Percentiles rank a stretch among this genome's conserved stretches.
Conservation (phyloP, 257 asterid genomes). For the Coffea eugenioides region DNA sequence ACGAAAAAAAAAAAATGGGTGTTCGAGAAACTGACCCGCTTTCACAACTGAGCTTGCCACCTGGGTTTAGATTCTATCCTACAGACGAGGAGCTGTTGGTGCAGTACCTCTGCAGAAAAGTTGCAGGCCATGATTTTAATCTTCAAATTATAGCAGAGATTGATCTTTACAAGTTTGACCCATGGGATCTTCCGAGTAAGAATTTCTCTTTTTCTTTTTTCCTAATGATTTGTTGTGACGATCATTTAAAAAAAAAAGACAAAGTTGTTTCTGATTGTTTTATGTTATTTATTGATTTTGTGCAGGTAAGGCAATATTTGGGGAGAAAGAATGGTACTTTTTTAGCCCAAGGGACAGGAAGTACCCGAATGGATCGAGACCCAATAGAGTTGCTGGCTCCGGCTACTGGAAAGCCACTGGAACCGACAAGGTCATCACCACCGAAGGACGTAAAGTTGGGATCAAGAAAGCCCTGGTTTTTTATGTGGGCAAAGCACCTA, state of each 20-base stretch:
- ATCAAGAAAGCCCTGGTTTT: constrained; percentile 86
- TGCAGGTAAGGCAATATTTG: constrained; percentile 70
- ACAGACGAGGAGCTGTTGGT: constrained; percentile 88
- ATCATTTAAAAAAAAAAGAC: no score
- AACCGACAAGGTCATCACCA: constrained; percentile 59
- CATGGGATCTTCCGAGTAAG: constrained; percentile 85
- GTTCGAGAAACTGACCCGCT: constrained; percentile 64
- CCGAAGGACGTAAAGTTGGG: constrained; percentile 79
- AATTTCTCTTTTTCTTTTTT: neutral
- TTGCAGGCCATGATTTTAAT: constrained; percentile 65
- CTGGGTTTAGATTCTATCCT: constrained; percentile 90
- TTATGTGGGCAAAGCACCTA: constrained; percentile 86
- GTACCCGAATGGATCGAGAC: constrained; percentile 89
- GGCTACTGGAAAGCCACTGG: constrained; percentile 98
- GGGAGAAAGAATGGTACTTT: constrained; percentile 91
- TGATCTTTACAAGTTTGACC: constrained; percentile 75
- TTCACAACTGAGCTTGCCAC: constrained; percentile 72
- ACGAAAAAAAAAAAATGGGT: constrained; percentile 43
- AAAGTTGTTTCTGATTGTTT: neutral
- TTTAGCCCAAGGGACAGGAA: constrained; percentile 85
- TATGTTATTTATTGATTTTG: neutral
- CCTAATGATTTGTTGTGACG: neutral
- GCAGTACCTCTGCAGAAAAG: constrained; percentile 66
- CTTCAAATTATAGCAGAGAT: constrained; percentile 65
- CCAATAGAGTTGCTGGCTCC: constrained; percentile 80